Percentiles rank a stretch among this genome's conserved stretches.
phyloP scores from a whole-genome alignment of 2,329 filamentous ascomycete genomes.

The Rhynchosporium secalis region DNA sequence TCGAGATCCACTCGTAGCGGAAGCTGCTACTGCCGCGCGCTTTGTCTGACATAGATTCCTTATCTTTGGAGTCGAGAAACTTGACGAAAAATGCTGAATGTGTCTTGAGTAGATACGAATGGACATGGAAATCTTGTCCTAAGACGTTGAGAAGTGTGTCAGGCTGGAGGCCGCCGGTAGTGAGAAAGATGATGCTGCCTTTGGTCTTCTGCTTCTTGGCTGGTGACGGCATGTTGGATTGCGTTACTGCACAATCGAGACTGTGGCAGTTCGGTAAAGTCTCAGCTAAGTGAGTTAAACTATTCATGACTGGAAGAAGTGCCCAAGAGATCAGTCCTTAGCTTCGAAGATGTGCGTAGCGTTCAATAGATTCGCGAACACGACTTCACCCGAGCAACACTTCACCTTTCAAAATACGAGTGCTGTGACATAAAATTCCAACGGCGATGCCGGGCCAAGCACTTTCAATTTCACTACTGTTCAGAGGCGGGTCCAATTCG shows the following conservation, averaged over 20 bases:
- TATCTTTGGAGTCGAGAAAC: conserved; percentile 25
- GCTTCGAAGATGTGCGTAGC: too few relatives aligned
- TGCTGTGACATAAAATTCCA: too few relatives aligned
- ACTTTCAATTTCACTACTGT: too few relatives aligned
- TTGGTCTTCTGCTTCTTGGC: not conserved
- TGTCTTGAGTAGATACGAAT: conserved; percentile 20
- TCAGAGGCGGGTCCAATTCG: too few relatives aligned
- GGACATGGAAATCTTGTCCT: conserved; percentile 19
- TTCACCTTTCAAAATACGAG: too few relatives aligned
- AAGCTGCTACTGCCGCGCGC: not conserved
- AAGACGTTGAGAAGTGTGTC: conserved; percentile 19
- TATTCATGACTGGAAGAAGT: too few relatives aligned
- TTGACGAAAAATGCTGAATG: conserved; percentile 22
- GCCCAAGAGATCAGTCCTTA: too few relatives aligned
- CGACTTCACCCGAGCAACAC: too few relatives aligned
- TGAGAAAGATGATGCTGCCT: conserved; percentile 2
- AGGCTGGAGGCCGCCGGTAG: not conserved
- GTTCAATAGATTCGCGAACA: too few relatives aligned
- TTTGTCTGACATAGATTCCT: not conserved
- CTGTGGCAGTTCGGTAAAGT: too few relatives aligned
- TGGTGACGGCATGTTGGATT: not conserved
- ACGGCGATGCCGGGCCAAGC: too few relatives aligned
- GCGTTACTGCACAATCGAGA: not conserved
- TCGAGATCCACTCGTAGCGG: conserved; percentile 22
- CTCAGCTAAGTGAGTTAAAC: too few relatives aligned